Conservation (phyloP, 148 eudicot genomes). For the Polygonum aviculare region DNA sequence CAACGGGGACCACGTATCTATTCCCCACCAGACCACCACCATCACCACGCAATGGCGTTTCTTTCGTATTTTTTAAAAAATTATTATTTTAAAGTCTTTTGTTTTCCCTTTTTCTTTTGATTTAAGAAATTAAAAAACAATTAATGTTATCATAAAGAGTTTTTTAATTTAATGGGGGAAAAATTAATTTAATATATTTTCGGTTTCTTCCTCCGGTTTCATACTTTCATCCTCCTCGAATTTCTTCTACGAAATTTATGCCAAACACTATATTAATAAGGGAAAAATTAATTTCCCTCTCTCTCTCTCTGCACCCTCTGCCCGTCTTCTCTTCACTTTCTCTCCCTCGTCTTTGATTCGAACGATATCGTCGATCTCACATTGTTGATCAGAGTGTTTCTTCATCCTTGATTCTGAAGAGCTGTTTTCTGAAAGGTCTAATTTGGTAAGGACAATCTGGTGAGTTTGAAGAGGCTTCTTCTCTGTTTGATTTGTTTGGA, state of each 20-base stretch:
- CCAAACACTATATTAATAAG: slow-evolving; percentile 13
- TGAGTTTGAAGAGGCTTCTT: background rate
- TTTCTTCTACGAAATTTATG: slow-evolving; percentile 45
- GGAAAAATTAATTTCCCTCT: slow-evolving; percentile 9
- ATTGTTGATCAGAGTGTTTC: slow-evolving; percentile 14
- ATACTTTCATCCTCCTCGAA: slow-evolving; percentile 30
- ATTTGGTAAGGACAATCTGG: background rate
- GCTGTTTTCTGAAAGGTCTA: background rate
- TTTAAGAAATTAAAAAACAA: background rate
- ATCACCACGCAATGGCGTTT: slow-evolving; percentile 6
- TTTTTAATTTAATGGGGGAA: background rate
- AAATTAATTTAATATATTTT: slow-evolving; percentile 10
- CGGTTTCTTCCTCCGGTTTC: slow-evolving; percentile 37
- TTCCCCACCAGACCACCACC: slow-evolving; percentile 9
- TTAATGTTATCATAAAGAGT: background rate
- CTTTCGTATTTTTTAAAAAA: background rate
- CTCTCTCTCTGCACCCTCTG: slow-evolving; percentile 12
- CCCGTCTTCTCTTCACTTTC: slow-evolving; percentile 8
- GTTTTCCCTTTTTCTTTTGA: background rate
- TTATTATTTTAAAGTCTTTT: background rate
- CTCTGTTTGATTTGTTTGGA: background rate
- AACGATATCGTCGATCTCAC: slow-evolving; percentile 10
- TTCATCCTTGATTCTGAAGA: background rate
- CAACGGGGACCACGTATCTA: slow-evolving; percentile 10
- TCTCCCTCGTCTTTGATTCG: slow-evolving; percentile 10